Base-by-base conservation (phyloP, 148 eudicot species). In the Vaccinium macrocarpon region DNA sequence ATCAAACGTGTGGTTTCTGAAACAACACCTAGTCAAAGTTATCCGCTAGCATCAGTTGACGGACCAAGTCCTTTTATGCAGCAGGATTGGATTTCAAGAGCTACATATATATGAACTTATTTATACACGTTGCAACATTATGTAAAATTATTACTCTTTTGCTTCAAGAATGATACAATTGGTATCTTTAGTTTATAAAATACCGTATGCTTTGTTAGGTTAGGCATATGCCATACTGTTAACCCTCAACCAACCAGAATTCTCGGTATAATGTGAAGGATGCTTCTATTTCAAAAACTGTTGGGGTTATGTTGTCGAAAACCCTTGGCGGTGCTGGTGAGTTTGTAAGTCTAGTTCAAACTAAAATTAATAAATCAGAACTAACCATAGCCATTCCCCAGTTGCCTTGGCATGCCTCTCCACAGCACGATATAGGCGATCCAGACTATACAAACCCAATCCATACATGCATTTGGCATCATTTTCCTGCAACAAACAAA, bases 341-440 rank as follows among this genome's bases (percentile, higher is more conserved):
- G 72, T 16, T 29, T 9, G 29, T 11, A 66, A 27, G 72, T 52
- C 2, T 38, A 18, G 35, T 13, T 35, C 42, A 46, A 53, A 15
- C 68, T 21, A 71, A 9, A 85, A 29, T 15, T 83, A 71, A 71
- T 50, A 21, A 27, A 76, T 2, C 53, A 61, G 70, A 83, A 89
- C 94, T 90, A 80, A 97, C 99, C 95, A 87, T 81, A 82, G 89
- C 99, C 99, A 97, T 93, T 97, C 99, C 29, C 96, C 98, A 14
- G 99, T 95, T 80, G 84, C 91, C 84, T 88, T 92, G 72, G 99
- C 98, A 85, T 93, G 98, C 78, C 90, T 88, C 91, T 97, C 96
- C 78, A 91, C 96, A 71, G 95, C 94, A 81, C 91, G 93, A 86
- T 91, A 91, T 13, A 97, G 89, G 84, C 91, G 95, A 87, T 97